These are phyloP conservation scores for Aethionema arabicum DNA, from an alignment of 345 rosid species.

Conservation along the genomic window DNA sequence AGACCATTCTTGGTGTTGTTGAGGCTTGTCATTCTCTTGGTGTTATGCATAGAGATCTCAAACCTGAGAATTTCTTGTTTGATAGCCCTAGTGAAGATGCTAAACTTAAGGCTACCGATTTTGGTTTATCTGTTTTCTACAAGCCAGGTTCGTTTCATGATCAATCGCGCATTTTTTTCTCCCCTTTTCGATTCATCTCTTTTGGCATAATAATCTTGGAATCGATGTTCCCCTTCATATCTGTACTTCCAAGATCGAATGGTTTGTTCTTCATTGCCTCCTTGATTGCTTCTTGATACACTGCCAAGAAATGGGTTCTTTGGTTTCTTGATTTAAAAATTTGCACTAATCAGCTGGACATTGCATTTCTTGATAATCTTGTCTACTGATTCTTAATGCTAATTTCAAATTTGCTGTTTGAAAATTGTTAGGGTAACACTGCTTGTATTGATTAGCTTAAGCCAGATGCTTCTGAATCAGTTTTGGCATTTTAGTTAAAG, in stretches of 20 bases:
- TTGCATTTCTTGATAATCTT: constrained; percentile 7
- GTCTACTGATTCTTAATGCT: neutral
- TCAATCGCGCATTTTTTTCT: constrained; percentile 10
- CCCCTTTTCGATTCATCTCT: neutral
- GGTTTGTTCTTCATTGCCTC: constrained; percentile 2
- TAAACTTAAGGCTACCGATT: constrained; percentile 83
- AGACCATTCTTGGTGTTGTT: constrained; percentile 85
- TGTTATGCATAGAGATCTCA: constrained; percentile 96
- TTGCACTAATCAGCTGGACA: neutral
- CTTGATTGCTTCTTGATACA: constrained; percentile 9
- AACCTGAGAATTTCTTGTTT: constrained; percentile 97
- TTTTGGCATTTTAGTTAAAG: neutral
- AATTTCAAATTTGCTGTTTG: neutral
- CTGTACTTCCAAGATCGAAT: neutral
- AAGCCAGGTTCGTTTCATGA: constrained; percentile 67
- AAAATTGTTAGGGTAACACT: constrained; percentile 4
- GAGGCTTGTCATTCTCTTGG: constrained; percentile 96
- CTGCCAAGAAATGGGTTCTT: constrained; percentile 5
- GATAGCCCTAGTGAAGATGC: constrained; percentile 70
- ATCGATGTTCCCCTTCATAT: neutral
- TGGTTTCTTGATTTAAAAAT: constrained; percentile 11
- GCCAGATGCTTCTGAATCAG: neutral
- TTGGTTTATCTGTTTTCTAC: constrained; percentile 87
- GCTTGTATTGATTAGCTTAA: neutral
- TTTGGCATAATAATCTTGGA: neutral